phyloP scores from a whole-genome alignment of 2,329 filamentous ascomycete species.

The Scytalidium sp. region DNA sequence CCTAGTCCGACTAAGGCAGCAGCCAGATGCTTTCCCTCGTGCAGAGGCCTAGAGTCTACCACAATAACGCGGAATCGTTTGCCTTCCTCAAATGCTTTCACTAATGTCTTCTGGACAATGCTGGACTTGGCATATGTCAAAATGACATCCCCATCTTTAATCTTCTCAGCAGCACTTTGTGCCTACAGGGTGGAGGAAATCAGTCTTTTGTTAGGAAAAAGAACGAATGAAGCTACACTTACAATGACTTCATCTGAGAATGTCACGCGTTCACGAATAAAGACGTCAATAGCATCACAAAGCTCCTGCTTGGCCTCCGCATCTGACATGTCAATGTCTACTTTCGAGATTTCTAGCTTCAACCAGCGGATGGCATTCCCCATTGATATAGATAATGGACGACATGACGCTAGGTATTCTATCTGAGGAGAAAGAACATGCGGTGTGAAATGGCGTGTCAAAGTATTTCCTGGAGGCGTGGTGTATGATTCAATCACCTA shows the following conservation, averaged over 20 bases:
- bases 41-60: slow-evolving; percentile 71
- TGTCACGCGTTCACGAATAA: slow-evolving; percentile 86
- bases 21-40: slow-evolving; percentile 70
- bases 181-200: slow-evolving; percentile 28
- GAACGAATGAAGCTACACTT: not conserved
- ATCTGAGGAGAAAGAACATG: slow-evolving; percentile 94
- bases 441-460: slow-evolving; percentile 86
- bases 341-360: slow-evolving; percentile 86
- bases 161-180: slow-evolving; percentile 69
- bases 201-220: not conserved
- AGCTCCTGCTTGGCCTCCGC: slow-evolving; percentile 76
- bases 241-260: slow-evolving; percentile 82
- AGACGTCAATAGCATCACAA: slow-evolving; percentile 78
- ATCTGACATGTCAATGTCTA: slow-evolving; percentile 84
- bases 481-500: slow-evolving; percentile 91
- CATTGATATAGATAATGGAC: slow-evolving; percentile 96
- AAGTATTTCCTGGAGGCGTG: slow-evolving; percentile 78
- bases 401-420: slow-evolving; percentile 86
- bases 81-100: slow-evolving; percentile 67
- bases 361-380: slow-evolving; percentile 94
- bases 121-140: slow-evolving; percentile 85
- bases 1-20: slow-evolving; percentile 64
- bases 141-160: slow-evolving; percentile 76
- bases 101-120: slow-evolving; percentile 78
- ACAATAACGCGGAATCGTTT: slow-evolving; percentile 81